Evolutionary conservation across 1,284 basidiomycete species (phyloP).

Genomic region (Trametes hirsuta): DNA sequence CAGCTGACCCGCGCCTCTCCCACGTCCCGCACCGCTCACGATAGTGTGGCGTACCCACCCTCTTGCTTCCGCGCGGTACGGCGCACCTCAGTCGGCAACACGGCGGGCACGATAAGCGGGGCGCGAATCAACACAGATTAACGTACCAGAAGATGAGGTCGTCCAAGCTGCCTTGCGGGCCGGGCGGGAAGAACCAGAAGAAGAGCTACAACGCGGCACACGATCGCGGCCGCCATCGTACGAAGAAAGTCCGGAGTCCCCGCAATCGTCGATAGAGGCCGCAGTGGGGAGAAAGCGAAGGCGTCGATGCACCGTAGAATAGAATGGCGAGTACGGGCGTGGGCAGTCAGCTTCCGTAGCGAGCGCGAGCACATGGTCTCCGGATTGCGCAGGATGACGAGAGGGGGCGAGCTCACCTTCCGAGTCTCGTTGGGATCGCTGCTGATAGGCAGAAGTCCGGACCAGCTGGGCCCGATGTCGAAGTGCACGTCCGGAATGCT

Average conservation of each 20-base stretch:
- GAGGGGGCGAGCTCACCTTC: constrained; percentile 46
- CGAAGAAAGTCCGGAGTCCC: neutral
- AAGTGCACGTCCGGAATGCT: constrained; percentile 71
- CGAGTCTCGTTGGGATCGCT: constrained; percentile 61
- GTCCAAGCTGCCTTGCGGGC: constrained; percentile 68
- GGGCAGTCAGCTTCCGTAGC: neutral
- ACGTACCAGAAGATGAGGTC: constrained; percentile 74
- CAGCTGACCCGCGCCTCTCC: constrained; percentile 2
- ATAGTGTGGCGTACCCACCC: neutral
- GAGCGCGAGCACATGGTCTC: no score
- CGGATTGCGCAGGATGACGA: neutral
- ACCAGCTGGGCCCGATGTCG: constrained; percentile 78
- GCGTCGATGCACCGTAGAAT: neutral
- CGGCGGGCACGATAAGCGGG: neutral
- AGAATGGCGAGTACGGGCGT: neutral
- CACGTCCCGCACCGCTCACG: neutral
- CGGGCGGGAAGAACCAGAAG: constrained; percentile 88
- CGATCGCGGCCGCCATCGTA: neutral
- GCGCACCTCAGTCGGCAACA: no score
- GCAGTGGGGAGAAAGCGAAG: neutral
- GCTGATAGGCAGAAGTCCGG: constrained; percentile 75
- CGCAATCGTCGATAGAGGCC: neutral
- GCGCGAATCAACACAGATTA: neutral
- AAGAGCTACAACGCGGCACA: constrained; percentile 54
- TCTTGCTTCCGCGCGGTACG: neutral